These are phyloP conservation scores for Nissolia schottii DNA, from an alignment of 306 rosid genomes.

Conservation along the genomic window DNA sequence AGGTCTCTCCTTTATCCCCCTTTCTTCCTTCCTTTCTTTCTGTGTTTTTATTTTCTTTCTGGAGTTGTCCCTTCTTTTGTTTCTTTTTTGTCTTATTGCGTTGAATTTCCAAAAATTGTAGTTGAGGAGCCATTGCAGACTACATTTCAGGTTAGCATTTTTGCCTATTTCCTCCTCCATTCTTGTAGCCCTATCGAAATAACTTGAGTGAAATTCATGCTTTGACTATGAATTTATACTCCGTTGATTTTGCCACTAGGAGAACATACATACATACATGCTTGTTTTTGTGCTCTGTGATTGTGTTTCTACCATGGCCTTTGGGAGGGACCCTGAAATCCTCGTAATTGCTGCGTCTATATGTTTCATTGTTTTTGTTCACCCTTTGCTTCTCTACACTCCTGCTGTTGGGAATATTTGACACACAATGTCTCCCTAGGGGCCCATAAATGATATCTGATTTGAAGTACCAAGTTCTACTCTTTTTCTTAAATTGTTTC, in stretches of 20 bases:
- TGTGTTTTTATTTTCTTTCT: background rate
- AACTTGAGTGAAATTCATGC: background rate
- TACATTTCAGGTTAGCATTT: constrained; percentile 67
- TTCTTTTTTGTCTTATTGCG: background rate
- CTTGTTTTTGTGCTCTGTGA: background rate
- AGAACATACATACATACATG: no score
- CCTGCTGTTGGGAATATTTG: constrained; percentile 5
- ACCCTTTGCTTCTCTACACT: background rate
- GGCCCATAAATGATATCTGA: constrained; percentile 2
- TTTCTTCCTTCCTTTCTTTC: background rate
- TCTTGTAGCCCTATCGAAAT: background rate
- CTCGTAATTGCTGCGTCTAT: constrained; percentile 1
- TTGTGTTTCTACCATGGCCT: background rate
- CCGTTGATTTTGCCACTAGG: background rate
- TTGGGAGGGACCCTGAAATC: background rate
- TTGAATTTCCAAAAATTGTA: constrained; percentile 29
- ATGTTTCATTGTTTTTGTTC: background rate
- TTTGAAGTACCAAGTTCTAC: background rate
- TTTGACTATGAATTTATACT: background rate
- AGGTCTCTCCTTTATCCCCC: constrained; percentile 32
- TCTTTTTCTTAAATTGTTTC: background rate
- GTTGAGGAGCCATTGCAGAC: constrained; percentile 59
- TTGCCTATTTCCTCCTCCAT: background rate
- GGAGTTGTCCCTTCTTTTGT: background rate
- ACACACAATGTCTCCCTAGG: background rate